phyloP scores from a whole-genome alignment of 441 rosid species.

The Cnidoscolus chayamansa region DNA sequence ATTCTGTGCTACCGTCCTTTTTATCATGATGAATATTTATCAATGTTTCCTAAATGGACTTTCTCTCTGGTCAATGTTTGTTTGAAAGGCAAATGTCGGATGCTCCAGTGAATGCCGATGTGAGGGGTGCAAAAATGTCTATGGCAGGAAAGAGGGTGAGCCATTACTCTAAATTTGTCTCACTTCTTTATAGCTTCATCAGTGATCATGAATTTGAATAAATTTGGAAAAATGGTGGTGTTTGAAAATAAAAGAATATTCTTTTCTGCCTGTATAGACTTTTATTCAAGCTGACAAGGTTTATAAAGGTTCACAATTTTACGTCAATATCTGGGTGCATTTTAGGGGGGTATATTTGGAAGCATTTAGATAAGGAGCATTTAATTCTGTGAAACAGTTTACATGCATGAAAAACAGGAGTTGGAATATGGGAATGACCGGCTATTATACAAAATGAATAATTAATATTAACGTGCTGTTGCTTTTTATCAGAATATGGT shows the following conservation, averaged over 20 bases:
- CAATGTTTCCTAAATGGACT: conserved; percentile 13
- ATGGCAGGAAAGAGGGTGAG: conserved; percentile 56
- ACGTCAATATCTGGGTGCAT: conserved; percentile 1
- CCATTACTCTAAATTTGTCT: not conserved
- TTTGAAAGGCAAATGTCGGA: conserved; percentile 58
- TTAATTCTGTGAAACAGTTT: not conserved
- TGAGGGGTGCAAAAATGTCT: conserved; percentile 57
- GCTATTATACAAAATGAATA: conserved; percentile 1
- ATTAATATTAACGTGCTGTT: not conserved
- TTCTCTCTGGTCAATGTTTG: conserved; percentile 13
- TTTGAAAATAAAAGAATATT: not conserved
- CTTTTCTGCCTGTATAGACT: conserved; percentile 10
- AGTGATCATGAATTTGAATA: not conserved
- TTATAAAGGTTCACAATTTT: not conserved
- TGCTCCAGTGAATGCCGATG: conserved; percentile 67
- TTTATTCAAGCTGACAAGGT: conserved; percentile 2
- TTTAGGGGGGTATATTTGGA: not conserved
- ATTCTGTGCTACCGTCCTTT: not conserved
- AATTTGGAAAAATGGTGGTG: not conserved
- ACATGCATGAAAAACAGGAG: conserved; percentile 3
- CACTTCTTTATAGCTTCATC: not conserved
- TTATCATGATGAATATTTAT: not conserved
- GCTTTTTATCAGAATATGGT: conserved; percentile 33
- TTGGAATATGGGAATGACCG: not conserved
- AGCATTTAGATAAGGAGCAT: not conserved